Evolutionary conservation across 73 alveolate species (phyloP).

Genomic region (Paramecium tetraurelia): DNA sequence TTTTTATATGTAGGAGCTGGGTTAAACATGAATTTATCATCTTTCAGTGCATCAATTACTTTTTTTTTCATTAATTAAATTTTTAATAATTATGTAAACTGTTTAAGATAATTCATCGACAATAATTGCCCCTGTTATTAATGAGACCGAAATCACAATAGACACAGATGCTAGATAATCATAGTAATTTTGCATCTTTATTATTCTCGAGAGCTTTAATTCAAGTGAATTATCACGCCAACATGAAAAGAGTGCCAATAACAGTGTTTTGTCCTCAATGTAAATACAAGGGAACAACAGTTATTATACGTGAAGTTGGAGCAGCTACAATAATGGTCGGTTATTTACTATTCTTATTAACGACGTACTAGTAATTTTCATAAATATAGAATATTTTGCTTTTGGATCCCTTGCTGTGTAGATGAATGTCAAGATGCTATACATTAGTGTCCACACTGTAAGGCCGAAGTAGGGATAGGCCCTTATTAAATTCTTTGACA

Average conservation of each 20-base stretch:
- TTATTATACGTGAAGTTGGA: neutral
- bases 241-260: neutral
- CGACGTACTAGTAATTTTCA: neutral
- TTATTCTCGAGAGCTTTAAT: neutral
- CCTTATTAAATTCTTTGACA: neutral
- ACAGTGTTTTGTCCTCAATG: conserved; percentile 3
- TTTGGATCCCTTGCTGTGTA: conserved; percentile 15
- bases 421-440: neutral
- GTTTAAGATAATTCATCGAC: neutral
- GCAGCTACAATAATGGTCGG: neutral
- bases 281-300: neutral
- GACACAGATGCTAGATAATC: neutral
- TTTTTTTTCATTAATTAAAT: conserved; percentile 13
- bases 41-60: conserved; percentile 11
- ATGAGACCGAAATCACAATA: neutral
- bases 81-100: neutral
- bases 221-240: neutral
- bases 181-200: neutral
- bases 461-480: neutral
- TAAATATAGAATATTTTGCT: neutral
- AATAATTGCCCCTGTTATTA: neutral
- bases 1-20: conserved; percentile 23
- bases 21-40: conserved; percentile 4
- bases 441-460: neutral
- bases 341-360: neutral